Conservation (phyloP, 306 rosid genomes). For the Castanea sativa region DNA sequence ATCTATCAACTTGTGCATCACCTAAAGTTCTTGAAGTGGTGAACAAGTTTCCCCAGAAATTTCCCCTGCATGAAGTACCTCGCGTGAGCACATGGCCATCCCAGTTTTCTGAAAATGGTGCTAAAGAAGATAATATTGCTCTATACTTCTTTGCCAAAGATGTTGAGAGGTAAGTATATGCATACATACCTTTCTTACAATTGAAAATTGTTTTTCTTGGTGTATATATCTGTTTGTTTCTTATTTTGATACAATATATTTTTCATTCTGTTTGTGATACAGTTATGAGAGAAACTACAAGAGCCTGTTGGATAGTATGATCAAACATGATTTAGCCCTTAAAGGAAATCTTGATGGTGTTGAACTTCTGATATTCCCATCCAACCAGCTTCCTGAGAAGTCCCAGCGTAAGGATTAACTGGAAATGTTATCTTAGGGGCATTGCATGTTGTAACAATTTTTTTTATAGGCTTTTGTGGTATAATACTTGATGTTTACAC, state of each 20-base stretch:
- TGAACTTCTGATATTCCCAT: slow-evolving; percentile 83
- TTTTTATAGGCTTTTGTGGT: slow-evolving; percentile 21
- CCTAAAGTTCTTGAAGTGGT: slow-evolving; percentile 69
- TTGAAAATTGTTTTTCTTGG: not conserved
- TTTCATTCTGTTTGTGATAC: slow-evolving; percentile 28
- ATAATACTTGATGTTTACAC: slow-evolving; percentile 11
- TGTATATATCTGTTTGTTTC: slow-evolving; percentile 10
- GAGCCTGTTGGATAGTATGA: slow-evolving; percentile 72
- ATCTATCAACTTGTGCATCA: slow-evolving; percentile 75
- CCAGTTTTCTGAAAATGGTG: slow-evolving; percentile 69
- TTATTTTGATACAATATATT: not conserved
- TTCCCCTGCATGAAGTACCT: slow-evolving; percentile 70
- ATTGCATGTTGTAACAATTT: not conserved
- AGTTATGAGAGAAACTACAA: slow-evolving; percentile 77
- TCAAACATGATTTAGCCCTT: slow-evolving; percentile 80
- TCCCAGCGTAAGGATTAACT: slow-evolving; percentile 74
- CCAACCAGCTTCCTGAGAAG: slow-evolving; percentile 84
- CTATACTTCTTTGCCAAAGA: slow-evolving; percentile 92
- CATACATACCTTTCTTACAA: slow-evolving; percentile 3
- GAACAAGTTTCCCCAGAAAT: slow-evolving; percentile 48
- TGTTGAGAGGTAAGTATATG: slow-evolving; percentile 55
- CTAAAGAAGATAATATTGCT: slow-evolving; percentile 83
- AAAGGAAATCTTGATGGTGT: slow-evolving; percentile 66
- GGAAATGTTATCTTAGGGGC: slow-evolving; percentile 5
- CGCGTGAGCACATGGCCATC: slow-evolving; percentile 86